Percentiles rank a stretch among this genome's conserved stretches.
Conservation (phyloP, 352 stramenopile species). For the Vaucheria bursata region DNA sequence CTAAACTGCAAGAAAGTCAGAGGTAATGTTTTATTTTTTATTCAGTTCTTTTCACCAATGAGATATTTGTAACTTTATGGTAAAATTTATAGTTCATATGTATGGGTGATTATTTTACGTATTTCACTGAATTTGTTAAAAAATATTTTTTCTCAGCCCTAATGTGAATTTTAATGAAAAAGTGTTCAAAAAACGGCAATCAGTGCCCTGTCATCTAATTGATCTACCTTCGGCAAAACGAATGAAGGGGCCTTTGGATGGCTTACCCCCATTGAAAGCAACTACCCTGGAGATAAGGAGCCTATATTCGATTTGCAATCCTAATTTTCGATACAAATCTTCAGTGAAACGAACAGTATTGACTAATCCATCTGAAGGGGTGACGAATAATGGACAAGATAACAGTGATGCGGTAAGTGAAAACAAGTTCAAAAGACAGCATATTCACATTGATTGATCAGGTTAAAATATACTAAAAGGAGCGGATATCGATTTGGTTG, state of each 20-base stretch:
- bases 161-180: no score
- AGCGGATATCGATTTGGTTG: background rate
- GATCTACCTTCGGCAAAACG: no score
- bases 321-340: constrained; percentile 34
- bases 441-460: background rate
- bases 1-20: no score
- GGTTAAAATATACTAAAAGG: background rate
- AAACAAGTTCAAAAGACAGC: background rate
- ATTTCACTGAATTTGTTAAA: no score
- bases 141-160: no score
- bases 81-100: no score
- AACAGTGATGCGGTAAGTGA: constrained; percentile 35
- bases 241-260: background rate
- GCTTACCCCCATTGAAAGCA: constrained; percentile 6
- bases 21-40: no score
- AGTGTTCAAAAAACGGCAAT: no score
- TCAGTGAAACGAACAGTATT: constrained; percentile 46
- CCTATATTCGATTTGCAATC: constrained; percentile 40
- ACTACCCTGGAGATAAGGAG: constrained; percentile 40
- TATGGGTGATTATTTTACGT: no score
- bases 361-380: constrained; percentile 44
- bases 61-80: no score
- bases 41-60: no score
- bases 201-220: no score
- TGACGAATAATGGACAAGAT: constrained; percentile 46